Evolutionary conservation across 2,329 filamentous ascomycete genomes (phyloP).

Genomic region (Metarhizium humberi): DNA sequence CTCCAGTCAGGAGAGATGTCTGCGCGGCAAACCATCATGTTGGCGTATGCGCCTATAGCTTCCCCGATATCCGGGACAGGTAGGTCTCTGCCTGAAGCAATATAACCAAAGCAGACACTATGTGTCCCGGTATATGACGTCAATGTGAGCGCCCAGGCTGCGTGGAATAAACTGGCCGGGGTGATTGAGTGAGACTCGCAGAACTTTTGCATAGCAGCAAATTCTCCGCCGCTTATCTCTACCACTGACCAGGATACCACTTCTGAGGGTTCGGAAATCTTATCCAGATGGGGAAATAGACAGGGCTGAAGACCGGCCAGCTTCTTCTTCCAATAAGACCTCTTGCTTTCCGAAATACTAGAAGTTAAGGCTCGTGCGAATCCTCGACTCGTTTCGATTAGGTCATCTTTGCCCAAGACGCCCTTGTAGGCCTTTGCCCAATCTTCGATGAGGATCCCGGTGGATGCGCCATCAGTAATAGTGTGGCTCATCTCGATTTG

Average conservation of each 20-base stretch:
- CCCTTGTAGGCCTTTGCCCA: slow-evolving; percentile 3
- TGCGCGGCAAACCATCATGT: slow-evolving; percentile 43
- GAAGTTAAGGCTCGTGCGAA: slow-evolving; percentile 2
- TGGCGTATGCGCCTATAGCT: slow-evolving; percentile 43
- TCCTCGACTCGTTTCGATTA: slow-evolving; percentile 3
- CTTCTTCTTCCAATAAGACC: slow-evolving; percentile 7
- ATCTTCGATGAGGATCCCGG: slow-evolving; percentile 8
- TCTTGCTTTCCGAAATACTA: slow-evolving; percentile 1
- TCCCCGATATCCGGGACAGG: slow-evolving; percentile 37
- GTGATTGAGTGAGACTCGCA: slow-evolving; percentile 33
- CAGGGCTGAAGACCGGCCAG: slow-evolving; percentile 6
- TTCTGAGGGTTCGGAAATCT: background rate
- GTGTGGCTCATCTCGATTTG: slow-evolving; percentile 26
- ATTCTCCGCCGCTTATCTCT: background rate
- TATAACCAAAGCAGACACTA: slow-evolving; percentile 44
- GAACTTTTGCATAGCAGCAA: slow-evolving; percentile 16
- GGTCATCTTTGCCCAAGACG: background rate
- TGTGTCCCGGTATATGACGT: slow-evolving; percentile 34
- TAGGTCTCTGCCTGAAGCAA: slow-evolving; percentile 42
- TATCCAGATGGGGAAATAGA: slow-evolving; percentile 5
- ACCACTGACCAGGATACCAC: background rate
- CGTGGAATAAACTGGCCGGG: slow-evolving; percentile 38
- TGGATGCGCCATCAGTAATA: slow-evolving; percentile 23
- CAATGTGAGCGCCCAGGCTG: slow-evolving; percentile 42
- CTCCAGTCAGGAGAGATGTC: slow-evolving; percentile 17